phyloP scores from a whole-genome alignment of 192 early-diverging fungal species.

The Linnemannia schmuckeri region DNA sequence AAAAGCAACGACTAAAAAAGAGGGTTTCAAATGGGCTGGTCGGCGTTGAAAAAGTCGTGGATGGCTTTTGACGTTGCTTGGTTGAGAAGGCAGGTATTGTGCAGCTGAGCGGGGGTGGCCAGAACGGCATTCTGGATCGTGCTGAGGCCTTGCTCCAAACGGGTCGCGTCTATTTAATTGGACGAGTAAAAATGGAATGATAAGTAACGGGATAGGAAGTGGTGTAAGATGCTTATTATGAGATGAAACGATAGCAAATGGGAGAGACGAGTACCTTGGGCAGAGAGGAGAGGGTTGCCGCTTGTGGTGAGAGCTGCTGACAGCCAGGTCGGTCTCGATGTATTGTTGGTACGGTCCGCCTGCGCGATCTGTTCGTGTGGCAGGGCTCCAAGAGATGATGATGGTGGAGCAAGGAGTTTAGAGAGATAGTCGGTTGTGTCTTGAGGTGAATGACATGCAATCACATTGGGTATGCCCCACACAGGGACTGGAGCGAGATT shows the following conservation, averaged over 20 bases:
- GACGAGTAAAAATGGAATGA: no score
- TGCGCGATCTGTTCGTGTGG: neutral
- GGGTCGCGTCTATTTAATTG: neutral
- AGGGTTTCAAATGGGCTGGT: conserved; percentile 12
- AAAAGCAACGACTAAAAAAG: neutral
- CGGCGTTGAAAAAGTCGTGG: conserved; percentile 25
- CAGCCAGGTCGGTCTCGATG: neutral
- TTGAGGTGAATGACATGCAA: neutral
- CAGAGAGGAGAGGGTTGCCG: neutral
- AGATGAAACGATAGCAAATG: neutral
- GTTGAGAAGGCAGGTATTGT: conserved; percentile 1
- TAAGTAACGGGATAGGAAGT: neutral
- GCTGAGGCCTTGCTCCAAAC: neutral
- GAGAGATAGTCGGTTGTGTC: conserved; percentile 10
- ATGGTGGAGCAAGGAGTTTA: neutral
- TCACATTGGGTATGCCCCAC: conserved; percentile 3
- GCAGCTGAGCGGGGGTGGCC: conserved; percentile 10
- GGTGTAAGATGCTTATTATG: neutral
- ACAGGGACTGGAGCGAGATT: neutral
- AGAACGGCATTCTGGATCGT: conserved; percentile 20
- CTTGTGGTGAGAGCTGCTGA: neutral
- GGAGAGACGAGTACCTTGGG: neutral
- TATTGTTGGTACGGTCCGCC: neutral
- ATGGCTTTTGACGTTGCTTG: neutral
- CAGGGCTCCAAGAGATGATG: neutral